Evolutionary conservation across 257 asterid genomes (phyloP).

Genomic region (Nicotiana obtusifolia): DNA sequence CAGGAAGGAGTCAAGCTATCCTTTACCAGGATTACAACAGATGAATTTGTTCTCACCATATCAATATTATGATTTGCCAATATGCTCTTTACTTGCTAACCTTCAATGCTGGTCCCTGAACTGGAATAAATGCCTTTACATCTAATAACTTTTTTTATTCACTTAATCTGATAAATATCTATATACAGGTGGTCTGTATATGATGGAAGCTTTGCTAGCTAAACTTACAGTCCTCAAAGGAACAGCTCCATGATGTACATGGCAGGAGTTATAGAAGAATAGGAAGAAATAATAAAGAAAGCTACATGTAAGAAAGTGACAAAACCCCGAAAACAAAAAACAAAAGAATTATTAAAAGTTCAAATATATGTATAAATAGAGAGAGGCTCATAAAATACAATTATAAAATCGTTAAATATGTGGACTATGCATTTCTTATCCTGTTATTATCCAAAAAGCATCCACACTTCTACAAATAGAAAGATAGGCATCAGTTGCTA

Average conservation of each 20-base stretch:
- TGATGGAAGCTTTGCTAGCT: background rate
- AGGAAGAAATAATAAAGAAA: background rate
- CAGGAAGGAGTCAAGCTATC: background rate
- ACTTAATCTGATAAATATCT: background rate
- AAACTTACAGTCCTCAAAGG: background rate
- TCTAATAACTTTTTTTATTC: background rate
- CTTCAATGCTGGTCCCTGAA: background rate
- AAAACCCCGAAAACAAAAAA: background rate
- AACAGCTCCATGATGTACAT: background rate
- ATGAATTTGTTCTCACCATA: background rate
- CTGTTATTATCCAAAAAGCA: slow-evolving; percentile 3
- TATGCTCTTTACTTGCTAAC: background rate
- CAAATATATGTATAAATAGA: background rate
- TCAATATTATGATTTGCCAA: background rate
- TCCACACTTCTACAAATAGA: background rate
- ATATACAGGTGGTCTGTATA: background rate
- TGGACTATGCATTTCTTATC: background rate
- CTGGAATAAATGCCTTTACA: background rate
- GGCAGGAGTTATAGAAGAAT: background rate
- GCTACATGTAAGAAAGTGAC: background rate
- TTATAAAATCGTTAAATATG: background rate
- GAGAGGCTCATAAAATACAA: background rate
- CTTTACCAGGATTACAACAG: background rate
- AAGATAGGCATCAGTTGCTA: slow-evolving; percentile 5
- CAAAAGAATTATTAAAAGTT: background rate